These are phyloP conservation scores for Colletotrichum coccodes DNA, from an alignment of 2,329 filamentous ascomycete genomes.

Conservation along the genomic window DNA sequence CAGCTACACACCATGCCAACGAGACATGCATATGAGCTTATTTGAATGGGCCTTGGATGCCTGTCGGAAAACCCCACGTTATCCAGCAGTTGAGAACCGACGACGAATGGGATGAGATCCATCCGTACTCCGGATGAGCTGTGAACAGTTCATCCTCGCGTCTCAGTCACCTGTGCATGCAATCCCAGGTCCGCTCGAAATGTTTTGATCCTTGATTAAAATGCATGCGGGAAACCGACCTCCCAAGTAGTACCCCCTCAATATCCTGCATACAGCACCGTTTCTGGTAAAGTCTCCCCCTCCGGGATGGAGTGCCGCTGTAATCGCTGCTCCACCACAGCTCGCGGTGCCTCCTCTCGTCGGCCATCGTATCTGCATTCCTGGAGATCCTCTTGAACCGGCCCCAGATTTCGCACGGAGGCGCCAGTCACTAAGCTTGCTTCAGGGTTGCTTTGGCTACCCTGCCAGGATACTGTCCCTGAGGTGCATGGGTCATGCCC, in stretches of 20 bases:
- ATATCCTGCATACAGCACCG: background rate
- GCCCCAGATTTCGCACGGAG: background rate
- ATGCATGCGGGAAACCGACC: slow-evolving; percentile 2
- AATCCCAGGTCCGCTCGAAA: background rate
- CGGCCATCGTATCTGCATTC: background rate
- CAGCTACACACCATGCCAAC: background rate
- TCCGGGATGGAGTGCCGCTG: background rate
- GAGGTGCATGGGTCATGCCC: background rate
- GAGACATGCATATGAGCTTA: slow-evolving; percentile 11
- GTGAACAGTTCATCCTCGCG: background rate
- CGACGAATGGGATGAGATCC: background rate
- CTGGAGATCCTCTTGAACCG: background rate
- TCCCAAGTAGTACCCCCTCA: background rate
- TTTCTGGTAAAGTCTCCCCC: background rate
- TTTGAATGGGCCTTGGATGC: background rate
- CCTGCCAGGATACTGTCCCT: background rate
- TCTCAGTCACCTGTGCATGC: background rate
- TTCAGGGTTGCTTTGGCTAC: background rate
- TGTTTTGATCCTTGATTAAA: background rate
- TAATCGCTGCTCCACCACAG: background rate
- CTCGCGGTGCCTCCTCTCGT: background rate
- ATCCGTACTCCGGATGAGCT: background rate
- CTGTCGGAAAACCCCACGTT: slow-evolving; percentile 11
- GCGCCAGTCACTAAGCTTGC: background rate
- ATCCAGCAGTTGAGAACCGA: background rate